Conservation (phyloP, 2,329 filamentous ascomycete genomes). For the Colletotrichum agaves region DNA sequence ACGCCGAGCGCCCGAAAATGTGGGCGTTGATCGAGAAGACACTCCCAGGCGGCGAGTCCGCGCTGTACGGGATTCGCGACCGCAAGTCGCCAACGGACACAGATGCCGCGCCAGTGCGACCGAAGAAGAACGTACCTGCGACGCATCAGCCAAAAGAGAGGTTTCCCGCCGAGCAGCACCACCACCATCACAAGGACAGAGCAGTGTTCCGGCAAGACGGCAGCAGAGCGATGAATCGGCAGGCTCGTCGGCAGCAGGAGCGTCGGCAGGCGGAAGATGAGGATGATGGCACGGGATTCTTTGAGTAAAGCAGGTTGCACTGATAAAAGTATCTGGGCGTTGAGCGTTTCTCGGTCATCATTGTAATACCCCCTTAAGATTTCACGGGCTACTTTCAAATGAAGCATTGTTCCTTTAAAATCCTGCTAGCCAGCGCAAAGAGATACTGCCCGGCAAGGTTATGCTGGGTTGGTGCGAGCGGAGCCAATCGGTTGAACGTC, state of each 20-base stretch:
- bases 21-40: conserved; percentile 75
- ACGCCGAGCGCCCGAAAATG: conserved; percentile 66
- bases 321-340: neutral
- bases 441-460: neutral
- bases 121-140: conserved; percentile 6
- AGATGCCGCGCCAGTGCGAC: conserved; percentile 29
- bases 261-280: conserved; percentile 52
- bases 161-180: conserved; percentile 33
- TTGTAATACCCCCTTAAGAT: conserved; percentile 34
- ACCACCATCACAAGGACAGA: conserved; percentile 33
- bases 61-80: conserved; percentile 66
- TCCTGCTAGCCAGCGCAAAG: too few species aligned
- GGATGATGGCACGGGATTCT: conserved; percentile 68
- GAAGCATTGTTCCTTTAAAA: neutral
- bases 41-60: conserved; percentile 64
- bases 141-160: neutral
- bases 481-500: neutral
- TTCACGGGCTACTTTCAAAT: conserved; percentile 20
- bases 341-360: conserved; percentile 25
- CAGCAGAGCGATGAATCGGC: conserved; percentile 42
- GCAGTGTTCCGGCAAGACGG: conserved; percentile 37
- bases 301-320: conserved; percentile 53
- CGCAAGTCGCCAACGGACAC: conserved; percentile 50
- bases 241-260: conserved; percentile 50
- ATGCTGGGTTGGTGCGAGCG: neutral